Evolutionary conservation across 805 yeast genomes (phyloP).

Genomic region (Blastobotrys parvus): DNA sequence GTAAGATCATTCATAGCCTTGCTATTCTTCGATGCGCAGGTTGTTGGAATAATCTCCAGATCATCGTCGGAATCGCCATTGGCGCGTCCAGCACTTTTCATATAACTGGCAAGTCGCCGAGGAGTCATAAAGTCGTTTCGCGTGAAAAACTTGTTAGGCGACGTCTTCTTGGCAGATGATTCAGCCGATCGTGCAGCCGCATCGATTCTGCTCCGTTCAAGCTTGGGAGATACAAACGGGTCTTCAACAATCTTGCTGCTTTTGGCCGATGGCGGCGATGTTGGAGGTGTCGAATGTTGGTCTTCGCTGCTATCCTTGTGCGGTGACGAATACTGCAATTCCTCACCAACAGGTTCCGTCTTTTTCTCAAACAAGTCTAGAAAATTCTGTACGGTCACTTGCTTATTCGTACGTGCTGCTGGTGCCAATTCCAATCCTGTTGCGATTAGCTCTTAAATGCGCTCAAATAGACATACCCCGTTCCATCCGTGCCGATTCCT

Average conservation of each 20-base stretch:
- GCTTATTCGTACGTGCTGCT: slow-evolving; percentile 13
- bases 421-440: slow-evolving; percentile 19
- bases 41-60: slow-evolving; percentile 17
- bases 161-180: slow-evolving; percentile 7
- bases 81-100: not conserved
- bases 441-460: not conserved
- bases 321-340: not conserved
- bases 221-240: slow-evolving; percentile 1
- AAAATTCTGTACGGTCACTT: slow-evolving; percentile 11
- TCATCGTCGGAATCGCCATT: slow-evolving; percentile 14
- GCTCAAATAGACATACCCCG: slow-evolving; percentile 6
- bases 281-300: not conserved
- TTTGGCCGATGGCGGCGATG: not conserved
- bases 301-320: not conserved
- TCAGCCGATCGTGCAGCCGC: slow-evolving; percentile 8
- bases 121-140: slow-evolving; percentile 5
- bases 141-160: not conserved
- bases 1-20: slow-evolving; percentile 8
- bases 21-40: slow-evolving; percentile 7
- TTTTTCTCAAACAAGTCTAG: slow-evolving; percentile 10
- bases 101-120: slow-evolving; percentile 11
- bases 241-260: not conserved
- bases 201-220: not conserved
- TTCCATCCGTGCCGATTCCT: slow-evolving; percentile 17
- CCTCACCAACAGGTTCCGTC: slow-evolving; percentile 1